Base-by-base conservation (phyloP, 352 stramenopile genomes). In the Blastocystis hominis region DNA sequence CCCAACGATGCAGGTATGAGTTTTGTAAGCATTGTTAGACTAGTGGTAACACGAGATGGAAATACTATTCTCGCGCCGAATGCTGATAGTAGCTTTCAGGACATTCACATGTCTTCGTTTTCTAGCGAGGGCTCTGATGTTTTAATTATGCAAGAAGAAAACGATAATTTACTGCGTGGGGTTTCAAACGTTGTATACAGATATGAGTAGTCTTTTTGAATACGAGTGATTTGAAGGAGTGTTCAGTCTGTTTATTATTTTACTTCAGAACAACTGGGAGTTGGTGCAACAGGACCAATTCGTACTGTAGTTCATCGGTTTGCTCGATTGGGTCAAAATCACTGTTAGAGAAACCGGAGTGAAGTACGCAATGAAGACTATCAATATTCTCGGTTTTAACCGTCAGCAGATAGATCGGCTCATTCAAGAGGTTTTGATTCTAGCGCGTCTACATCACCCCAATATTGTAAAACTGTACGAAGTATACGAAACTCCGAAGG, bases 381-480 rank as follows among this genome's bases (percentile, higher is more conserved):
- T 81, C 10, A 44, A 53, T 13, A 81, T 69, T n/a, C 4, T 13
- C 24, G 54, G 56, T 30, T 69, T 81, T 0, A 42, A 44, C 38
- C 5, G 6, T 4, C 4, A 66, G 3, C 24, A 81, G 54, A 7
- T 20, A 38, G 54, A 81, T 10, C 56, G 54, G 7, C 38, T 81
- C 9, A 66, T 69, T 34, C 54, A 81, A 36, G 72, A 81, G 54
- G 56, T 81, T n/a, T 42, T 69, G 3, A 81, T 81, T 81, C 38
- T 81, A 15, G 54, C 7, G 10, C 72, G 56, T 34, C 38, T 81
- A 9, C 54, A 81, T 38, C 72, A 81, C 54, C 72, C 72, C n/a
- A 81, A 81, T 38, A 81, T 81, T 42, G 72, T 81, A 17, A 81
- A 81, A 20, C 72, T 81, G 7, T 81, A 81, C 56, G 72, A 81